Evolutionary conservation across 176 grass and related monocot species (phyloP).

Genomic region (Typha latifolia): DNA sequence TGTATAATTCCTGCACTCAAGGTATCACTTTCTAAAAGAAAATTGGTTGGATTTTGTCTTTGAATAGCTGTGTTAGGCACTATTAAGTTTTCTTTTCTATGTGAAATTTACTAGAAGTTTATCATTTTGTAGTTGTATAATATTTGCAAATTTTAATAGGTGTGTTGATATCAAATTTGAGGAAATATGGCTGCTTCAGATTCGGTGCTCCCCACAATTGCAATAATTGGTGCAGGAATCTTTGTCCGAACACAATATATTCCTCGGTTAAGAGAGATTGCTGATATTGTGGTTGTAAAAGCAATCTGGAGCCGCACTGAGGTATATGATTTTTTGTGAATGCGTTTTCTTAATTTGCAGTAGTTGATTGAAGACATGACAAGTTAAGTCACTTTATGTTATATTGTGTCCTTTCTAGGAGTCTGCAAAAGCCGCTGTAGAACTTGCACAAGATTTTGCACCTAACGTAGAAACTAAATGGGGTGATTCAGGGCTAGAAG

Average conservation of each 20-base stretch:
- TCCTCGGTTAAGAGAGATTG: constrained; percentile 75
- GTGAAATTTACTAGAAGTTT: neutral
- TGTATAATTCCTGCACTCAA: too few species aligned
- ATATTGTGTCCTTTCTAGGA: constrained; percentile 32
- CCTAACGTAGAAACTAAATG: constrained; percentile 68
- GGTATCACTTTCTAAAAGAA: too few species aligned
- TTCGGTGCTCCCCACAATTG: constrained; percentile 41
- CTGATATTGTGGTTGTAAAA: constrained; percentile 61
- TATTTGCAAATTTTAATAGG: neutral
- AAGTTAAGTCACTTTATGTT: neutral
- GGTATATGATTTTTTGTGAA: constrained; percentile 20
- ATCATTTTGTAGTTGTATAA: neutral
- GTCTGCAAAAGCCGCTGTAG: constrained; percentile 51
- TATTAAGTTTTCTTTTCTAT: too few species aligned
- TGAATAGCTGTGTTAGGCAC: too few species aligned
- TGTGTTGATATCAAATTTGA: neutral
- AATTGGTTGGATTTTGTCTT: too few species aligned
- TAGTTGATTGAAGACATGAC: neutral
- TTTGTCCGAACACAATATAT: constrained; percentile 89
- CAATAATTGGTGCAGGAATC: constrained; percentile 68
- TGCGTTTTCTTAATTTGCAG: neutral
- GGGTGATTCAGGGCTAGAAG: constrained; percentile 78
- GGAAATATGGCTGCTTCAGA: constrained; percentile 21
- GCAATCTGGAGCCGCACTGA: constrained; percentile 83
- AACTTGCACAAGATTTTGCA: constrained; percentile 75